Evolutionary conservation across 768 basidiomycete genomes (phyloP), one percentile per base, ranked within the genome.

Genomic region (Sistotremastrum niveocremeum): DNA sequence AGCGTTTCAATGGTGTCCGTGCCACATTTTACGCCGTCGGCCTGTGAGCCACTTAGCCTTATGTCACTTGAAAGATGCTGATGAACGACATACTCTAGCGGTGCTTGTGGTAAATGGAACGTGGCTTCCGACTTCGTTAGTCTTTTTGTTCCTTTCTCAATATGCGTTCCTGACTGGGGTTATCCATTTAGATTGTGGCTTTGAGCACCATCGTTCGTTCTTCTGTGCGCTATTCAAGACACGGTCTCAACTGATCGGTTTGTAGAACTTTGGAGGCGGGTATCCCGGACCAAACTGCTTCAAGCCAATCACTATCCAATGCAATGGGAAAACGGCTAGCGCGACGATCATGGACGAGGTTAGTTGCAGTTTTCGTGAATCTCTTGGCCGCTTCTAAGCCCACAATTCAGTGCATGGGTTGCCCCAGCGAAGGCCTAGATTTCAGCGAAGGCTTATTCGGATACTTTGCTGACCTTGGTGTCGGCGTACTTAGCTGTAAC

Each of bases 251-350:
- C 8, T 36, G 42, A 39, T 31, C 48, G 28, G 46, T 43, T 42
- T 47, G 6, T 56, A 69, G 56, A 70, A 80, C 64, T 84, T 62
- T 53, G 79, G 80, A 9, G 49, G 48, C 37, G 71, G 72, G 5
- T 82, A 76, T 59, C 81, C 84, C 4, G 76, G 81, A 2, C 74
- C 76, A 20, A 44, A 76, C 36, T 89, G 86, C 60, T 72, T 72
- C 57, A 62, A 73, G 56, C 54, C 51, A 12, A 79, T 89, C 52
- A 72, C 70, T 7, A 77, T 89, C 61, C 62, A 65, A 4, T 77
- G 68, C 54, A 66, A 67, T 35, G 83, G 83, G 47, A 78, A 76
- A 57, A 72, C 73, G 2, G 64, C 76, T 7, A 46, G 46, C 1
- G 84, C 84, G 4, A 60, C 51, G 1, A 74, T 88, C 54, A 67